Evolutionary conservation across 495 filamentous ascomycete genomes (phyloP).

Genomic region (Penicillium nucicola): DNA sequence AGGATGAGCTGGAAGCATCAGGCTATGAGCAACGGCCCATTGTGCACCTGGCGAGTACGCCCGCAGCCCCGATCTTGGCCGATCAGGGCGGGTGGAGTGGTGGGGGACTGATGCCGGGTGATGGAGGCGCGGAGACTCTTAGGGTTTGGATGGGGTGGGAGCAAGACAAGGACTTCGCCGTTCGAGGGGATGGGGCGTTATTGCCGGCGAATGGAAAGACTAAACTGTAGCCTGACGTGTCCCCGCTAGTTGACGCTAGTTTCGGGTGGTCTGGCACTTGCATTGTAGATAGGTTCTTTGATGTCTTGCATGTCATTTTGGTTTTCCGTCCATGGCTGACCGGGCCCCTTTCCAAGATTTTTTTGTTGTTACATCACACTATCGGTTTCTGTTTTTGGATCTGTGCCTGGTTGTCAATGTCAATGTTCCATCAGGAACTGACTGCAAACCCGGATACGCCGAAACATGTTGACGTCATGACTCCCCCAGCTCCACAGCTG

Average conservation of each 20-base stretch:
- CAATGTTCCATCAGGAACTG: conserved; percentile 14
- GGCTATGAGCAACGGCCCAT: conserved; percentile 72
- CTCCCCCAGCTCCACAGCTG: conserved; percentile 8
- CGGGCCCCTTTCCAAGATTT: too few species aligned
- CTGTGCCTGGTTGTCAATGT: conserved; percentile 3
- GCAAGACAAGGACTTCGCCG: conserved; percentile 63
- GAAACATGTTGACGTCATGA: conserved; percentile 29
- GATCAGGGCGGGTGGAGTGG: conserved; percentile 66
- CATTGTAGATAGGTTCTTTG: not conserved
- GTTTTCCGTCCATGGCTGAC: not conserved
- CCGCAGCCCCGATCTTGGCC: conserved; percentile 52
- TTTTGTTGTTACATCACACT: not conserved
- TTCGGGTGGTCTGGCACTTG: not conserved
- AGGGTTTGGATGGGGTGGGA: conserved; percentile 77
- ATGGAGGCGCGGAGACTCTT: conserved; percentile 68
- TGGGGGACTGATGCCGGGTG: conserved; percentile 56
- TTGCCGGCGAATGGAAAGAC: conserved; percentile 37
- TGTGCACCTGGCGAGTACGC: conserved; percentile 66
- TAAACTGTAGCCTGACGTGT: conserved; percentile 43
- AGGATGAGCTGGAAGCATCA: conserved; percentile 63
- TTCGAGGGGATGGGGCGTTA: conserved; percentile 53
- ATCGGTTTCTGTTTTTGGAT: not conserved
- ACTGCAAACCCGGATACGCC: conserved; percentile 6
- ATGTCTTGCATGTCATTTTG: not conserved
- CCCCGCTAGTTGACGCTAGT: not conserved